Conservation (phyloP, 2,329 filamentous ascomycete genomes). For the Alternaria alternata region DNA sequence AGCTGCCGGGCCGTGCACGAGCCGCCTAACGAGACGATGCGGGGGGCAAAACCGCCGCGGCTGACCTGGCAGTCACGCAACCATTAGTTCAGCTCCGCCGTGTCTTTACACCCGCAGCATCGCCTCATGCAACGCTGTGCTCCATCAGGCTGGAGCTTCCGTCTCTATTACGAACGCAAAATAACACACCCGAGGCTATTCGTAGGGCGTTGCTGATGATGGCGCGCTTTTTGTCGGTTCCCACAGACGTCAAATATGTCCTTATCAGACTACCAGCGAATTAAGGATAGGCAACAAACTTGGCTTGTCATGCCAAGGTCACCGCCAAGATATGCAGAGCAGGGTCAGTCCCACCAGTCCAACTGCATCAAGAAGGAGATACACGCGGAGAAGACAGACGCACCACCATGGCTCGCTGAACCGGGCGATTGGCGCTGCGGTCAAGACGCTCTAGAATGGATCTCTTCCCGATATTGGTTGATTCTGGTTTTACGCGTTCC, state of each 20-base stretch:
- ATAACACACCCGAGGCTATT: not conserved
- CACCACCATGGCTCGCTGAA: conserved; percentile 21
- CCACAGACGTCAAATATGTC: conserved; percentile 17
- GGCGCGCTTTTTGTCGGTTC: conserved; percentile 17
- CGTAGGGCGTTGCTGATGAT: not conserved
- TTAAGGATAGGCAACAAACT: conserved; percentile 21
- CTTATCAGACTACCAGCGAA: conserved; percentile 21
- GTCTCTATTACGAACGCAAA: not conserved
- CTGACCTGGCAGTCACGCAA: not conserved
- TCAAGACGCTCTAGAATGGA: conserved; percentile 23
- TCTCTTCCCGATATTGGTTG: conserved; percentile 15
- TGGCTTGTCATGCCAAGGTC: conserved; percentile 25
- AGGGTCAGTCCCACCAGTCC: conserved; percentile 21
- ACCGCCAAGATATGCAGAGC: conserved; percentile 25
- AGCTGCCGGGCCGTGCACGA: conserved; percentile 6
- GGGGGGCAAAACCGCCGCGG: conserved; percentile 13
- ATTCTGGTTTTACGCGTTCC: conserved; percentile 14
- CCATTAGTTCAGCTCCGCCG: not conserved
- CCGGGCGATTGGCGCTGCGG: conserved; percentile 32
- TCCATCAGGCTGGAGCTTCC: not conserved
- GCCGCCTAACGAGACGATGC: not conserved
- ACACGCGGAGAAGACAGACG: conserved; percentile 24
- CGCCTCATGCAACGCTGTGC: not conserved
- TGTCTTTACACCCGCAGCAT: not conserved
- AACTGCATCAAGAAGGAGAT: conserved; percentile 31